These are phyloP conservation scores for Vaccinium corymbosum DNA, from an alignment of 148 eudicot species.

Conservation along the genomic window DNA sequence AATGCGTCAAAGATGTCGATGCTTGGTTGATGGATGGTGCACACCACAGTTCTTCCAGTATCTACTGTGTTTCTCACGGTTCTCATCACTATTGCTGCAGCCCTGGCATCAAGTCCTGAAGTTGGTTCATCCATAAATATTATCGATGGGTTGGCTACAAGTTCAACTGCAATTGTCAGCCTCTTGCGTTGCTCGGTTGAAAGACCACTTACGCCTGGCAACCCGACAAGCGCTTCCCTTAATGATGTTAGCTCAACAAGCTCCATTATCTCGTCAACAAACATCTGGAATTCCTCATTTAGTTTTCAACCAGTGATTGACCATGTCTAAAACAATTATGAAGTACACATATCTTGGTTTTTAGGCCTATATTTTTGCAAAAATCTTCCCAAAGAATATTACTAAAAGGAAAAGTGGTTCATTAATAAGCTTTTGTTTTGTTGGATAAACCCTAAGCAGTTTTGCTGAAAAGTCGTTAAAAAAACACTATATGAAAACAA, in stretches of 20 bases:
- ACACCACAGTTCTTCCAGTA: slow-evolving; percentile 63
- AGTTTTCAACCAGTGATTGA: not conserved
- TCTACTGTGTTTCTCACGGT: slow-evolving; percentile 60
- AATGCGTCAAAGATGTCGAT: slow-evolving; percentile 74
- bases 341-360: not conserved
- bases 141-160: slow-evolving; percentile 69
- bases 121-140: slow-evolving; percentile 72
- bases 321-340: not conserved
- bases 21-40: slow-evolving; percentile 74
- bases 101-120: slow-evolving; percentile 72
- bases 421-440: not conserved
- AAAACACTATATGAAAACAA: too few relatives aligned
- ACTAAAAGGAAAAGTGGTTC: not conserved
- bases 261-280: slow-evolving; percentile 69
- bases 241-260: slow-evolving; percentile 56
- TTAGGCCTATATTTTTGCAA: not conserved
- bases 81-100: slow-evolving; percentile 80
- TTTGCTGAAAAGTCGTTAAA: too few relatives aligned
- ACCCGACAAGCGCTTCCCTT: slow-evolving; percentile 58
- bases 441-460: too few relatives aligned
- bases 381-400: not conserved
- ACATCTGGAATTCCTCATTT: slow-evolving; percentile 37
- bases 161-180: slow-evolving; percentile 68
- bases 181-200: slow-evolving; percentile 71
- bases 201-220: slow-evolving; percentile 68